Evolutionary conservation across 208 protist genomes (phyloP), one percentile per base, ranked within the genome.

Genomic region (Wallacemonas sp.): DNA sequence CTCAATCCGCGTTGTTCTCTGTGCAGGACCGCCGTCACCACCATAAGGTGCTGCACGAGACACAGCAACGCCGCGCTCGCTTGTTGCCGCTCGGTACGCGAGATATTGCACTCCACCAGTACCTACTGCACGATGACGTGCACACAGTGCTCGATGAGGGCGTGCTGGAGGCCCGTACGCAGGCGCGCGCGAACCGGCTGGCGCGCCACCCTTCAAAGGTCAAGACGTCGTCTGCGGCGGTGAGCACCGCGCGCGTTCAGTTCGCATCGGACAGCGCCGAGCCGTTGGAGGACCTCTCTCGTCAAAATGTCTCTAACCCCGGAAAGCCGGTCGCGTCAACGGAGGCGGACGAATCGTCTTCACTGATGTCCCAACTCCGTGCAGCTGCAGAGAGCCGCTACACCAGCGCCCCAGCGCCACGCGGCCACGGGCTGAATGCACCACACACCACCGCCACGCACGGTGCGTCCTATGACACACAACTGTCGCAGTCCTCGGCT

Each of bases 1-100:
- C 50, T 8, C 24, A n/a, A 27, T 57, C 50, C n/a, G 50, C 9
- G 4, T 19, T 70, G 29, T 82, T 89, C 61, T 81, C 55, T 46
- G 86, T 92, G 22, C 86, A 89, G 63, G 83, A 87, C 24, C 76
- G 86, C 15, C 83, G 86, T n/a, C 59, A 78, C 39, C 79, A 86
- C 42, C 74, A 79, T 6, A 81, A 81, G 1, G 66, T 86, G 1
- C 63, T 88, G 22, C 66, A 78, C 38, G 78, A 84, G 42, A 83
- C 60, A 0, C 71, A 80, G 54, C 66, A 81, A 33, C 73, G 80
- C 26, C 83, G 81, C 27, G 78, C 79, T 3, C 78, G 79, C n/a
- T 69, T 92, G 44, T 50, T 89, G 13, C 55, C 75, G 9, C 67
- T 92, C 37, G 77, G 59, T 44, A 66, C 68, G 21, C 22, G 39